These are phyloP conservation scores for Planoprotostelium fungivorum DNA, from an alignment of 78 protist genomes.

Conservation along the genomic window DNA sequence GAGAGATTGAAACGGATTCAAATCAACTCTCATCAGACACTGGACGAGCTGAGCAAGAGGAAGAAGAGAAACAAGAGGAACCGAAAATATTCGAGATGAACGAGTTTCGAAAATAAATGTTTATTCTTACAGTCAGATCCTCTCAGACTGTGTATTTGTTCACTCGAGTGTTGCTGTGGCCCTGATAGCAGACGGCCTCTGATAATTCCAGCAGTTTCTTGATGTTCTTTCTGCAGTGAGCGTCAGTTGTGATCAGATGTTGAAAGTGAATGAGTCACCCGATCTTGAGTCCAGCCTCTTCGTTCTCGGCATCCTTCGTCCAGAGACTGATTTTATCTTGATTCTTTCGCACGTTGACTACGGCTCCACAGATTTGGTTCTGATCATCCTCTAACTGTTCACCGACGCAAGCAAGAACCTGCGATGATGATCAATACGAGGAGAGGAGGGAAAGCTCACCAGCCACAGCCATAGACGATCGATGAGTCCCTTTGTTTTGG, in stretches of 20 bases:
- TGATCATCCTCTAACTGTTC: conserved; percentile 52
- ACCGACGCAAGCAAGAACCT: conserved; percentile 49
- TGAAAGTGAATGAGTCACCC: conserved; percentile 9
- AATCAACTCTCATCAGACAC: no score
- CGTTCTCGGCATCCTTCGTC: conserved; percentile 39
- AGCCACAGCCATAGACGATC: neutral
- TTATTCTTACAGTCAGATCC: no score
- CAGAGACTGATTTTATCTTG: conserved; percentile 52
- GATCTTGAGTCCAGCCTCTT: conserved; percentile 35
- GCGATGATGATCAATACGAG: neutral
- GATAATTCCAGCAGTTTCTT: neutral
- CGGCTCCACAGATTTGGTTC: conserved; percentile 44
- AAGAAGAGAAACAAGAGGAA: no score
- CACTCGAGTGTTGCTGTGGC: neutral
- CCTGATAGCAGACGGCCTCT: neutral
- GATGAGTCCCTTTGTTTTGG: neutral
- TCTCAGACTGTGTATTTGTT: neutral
- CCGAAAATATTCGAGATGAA: no score
- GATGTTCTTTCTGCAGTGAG: neutral
- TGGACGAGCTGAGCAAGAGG: no score
- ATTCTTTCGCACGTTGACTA: conserved; percentile 26
- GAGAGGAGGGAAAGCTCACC: neutral
- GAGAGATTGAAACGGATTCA: no score
- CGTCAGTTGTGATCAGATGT: neutral
- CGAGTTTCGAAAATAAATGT: no score